phyloP scores from a whole-genome alignment of 306 rosid species.

The Hippophae gyantsensis region DNA sequence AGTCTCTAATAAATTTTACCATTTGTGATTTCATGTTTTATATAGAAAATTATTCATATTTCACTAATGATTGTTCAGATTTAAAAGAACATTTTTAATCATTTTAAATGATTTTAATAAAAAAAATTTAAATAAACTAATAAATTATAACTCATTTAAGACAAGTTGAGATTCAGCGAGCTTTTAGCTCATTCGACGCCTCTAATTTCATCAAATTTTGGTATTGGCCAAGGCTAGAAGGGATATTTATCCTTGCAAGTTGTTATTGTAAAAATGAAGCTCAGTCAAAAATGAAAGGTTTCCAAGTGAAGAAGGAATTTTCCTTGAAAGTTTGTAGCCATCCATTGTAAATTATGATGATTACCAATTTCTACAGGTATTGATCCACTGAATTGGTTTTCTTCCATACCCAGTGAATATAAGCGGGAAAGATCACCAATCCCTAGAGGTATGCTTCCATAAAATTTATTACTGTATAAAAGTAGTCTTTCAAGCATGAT shows the following conservation, averaged over 20 bases:
- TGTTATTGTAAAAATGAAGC: background rate
- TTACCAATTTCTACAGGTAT: slow-evolving; percentile 14
- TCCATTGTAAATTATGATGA: background rate
- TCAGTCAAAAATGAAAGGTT: background rate
- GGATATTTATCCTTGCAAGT: slow-evolving; percentile 3
- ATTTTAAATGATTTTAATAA: no score
- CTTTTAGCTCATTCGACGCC: no score
- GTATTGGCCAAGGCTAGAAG: background rate
- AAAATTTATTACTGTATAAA: background rate
- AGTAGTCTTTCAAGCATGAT: background rate
- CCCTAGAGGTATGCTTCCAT: slow-evolving; percentile 5
- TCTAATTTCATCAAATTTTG: background rate
- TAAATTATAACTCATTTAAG: no score
- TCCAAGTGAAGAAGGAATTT: slow-evolving; percentile 1
- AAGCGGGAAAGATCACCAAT: slow-evolving; percentile 5
- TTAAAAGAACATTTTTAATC: no score
- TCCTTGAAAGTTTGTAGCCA: background rate
- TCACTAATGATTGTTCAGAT: no score
- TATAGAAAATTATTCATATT: no score
- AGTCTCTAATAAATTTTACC: no score
- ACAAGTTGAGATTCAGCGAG: no score
- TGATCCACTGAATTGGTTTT: background rate
- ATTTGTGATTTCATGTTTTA: no score
- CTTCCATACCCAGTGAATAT: background rate
- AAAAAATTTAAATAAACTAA: no score